Base-by-base conservation (phyloP, 257 asterid genomes). In the Thymus mandschuricus region DNA sequence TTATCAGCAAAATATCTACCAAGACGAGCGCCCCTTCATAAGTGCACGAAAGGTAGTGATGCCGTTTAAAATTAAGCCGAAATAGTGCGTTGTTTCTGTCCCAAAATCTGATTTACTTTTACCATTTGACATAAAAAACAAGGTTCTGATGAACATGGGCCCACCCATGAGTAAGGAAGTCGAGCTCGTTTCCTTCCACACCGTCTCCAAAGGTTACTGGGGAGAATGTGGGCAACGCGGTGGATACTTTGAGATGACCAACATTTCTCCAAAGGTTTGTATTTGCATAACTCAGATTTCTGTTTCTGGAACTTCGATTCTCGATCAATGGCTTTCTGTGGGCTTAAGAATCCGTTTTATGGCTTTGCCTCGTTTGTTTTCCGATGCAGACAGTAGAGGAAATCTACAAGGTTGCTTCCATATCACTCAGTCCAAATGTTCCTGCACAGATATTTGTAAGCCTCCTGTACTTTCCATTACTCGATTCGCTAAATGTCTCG, bases 171-270 rank as follows among this genome's bases (percentile, higher is more conserved):
- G 95, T 86, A 87, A 85, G 80, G 96, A 81, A 71, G 73, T 87
- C 69, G 86, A 95, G 84, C 96, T 95, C 9, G 95, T 95, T 70
- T 95, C 99, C 2, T 95, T 90, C 71, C 98, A 95, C 90, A 95
- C 98, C 0, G 96, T 95, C 73, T 95, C 99, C 4, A 95, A 95
- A 77, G 99, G 99, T 76, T 90, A 86, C 74, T 95, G 80, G 83
- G 98, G 99, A 60, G 99, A 95, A 82, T 95, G 99, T 79, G 99
- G 99, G 68, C 99, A 95, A 69, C 98, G 99, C 57, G 98, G 99
- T 43, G 98, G 95, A 52, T 95, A 95, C 84, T 95, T 95, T 68
- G 97, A 95, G 89, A 92, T 95, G 99, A 92, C 97, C 68, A 92
- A 92, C 76, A 80, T 95, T 75, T 31, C 94, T 80, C 98, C 95